phyloP scores from a whole-genome alignment of 441 rosid species.

The Euphorbia schlechtendalii region DNA sequence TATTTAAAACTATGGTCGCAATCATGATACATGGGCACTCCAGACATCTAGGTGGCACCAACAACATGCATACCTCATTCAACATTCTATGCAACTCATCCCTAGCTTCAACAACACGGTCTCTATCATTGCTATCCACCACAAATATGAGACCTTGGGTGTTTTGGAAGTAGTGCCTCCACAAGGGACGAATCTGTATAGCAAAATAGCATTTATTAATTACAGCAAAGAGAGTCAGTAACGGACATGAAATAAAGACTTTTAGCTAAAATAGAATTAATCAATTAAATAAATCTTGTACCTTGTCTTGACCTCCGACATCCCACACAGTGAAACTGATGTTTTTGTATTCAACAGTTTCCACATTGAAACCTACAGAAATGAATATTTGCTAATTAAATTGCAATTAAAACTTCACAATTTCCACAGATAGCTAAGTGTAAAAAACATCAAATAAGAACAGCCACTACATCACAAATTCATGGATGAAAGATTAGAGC shows the following conservation, averaged over 20 bases:
- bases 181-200: constrained; percentile 72
- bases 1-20: too few species aligned
- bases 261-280: not conserved
- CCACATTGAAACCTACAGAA: constrained; percentile 59
- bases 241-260: not conserved
- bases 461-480: not conserved
- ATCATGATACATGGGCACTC: too few species aligned
- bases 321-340: constrained; percentile 88
- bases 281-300: constrained; percentile 1
- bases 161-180: constrained; percentile 85
- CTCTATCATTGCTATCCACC: constrained; percentile 83
- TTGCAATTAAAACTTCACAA: too few species aligned
- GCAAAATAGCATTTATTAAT: constrained; percentile 1
- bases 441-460: not conserved
- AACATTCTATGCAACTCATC: constrained; percentile 85
- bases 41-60: not conserved
- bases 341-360: constrained; percentile 80
- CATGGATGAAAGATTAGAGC: not conserved
- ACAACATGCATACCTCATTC: constrained; percentile 60
- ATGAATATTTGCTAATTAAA: too few species aligned
- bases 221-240: not conserved
- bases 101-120: constrained; percentile 77
- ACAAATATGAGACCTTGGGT: constrained; percentile 84
- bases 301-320: constrained; percentile 95
- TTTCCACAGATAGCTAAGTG: too few species aligned